phyloP scores from a whole-genome alignment of 2,329 filamentous ascomycete species.

The Hypoxylon sp. region DNA sequence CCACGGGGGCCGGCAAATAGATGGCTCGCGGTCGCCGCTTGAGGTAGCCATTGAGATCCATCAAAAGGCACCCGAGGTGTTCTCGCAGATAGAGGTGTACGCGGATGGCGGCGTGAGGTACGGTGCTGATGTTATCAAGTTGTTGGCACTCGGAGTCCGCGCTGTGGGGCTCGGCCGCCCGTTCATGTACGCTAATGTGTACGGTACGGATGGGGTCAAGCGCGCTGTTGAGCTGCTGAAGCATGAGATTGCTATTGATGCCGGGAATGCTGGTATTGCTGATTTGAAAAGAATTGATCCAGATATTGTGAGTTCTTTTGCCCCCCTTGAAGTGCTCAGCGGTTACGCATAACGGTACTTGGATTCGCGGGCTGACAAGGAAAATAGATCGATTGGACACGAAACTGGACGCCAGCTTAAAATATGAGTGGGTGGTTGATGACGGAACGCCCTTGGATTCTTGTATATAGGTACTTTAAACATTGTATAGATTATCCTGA shows the following conservation, averaged over 20 bases:
- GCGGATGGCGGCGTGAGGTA: conserved; percentile 56
- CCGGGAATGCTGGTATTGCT: conserved; percentile 51
- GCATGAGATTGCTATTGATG: conserved; percentile 58
- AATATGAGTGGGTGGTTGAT: neutral
- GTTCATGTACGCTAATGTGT: conserved; percentile 65
- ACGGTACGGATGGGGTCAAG: conserved; percentile 61
- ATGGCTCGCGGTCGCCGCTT: conserved; percentile 51
- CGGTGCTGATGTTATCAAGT: conserved; percentile 55
- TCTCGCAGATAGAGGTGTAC: conserved; percentile 53
- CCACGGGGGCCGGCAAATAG: conserved; percentile 57
- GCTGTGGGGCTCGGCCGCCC: conserved; percentile 61
- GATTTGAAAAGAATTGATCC: conserved; percentile 50
- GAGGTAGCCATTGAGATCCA: conserved; percentile 54
- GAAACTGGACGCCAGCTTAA: conserved; percentile 29
- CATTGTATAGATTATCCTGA: neutral
- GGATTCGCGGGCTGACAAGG: conserved; percentile 11
- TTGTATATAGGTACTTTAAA: conserved; percentile 19
- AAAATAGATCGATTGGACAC: conserved; percentile 36
- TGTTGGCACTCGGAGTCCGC: conserved; percentile 55
- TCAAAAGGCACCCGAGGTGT: conserved; percentile 51
- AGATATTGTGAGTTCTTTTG: conserved; percentile 39
- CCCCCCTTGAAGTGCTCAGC: neutral
- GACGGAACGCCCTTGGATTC: neutral
- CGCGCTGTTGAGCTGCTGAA: conserved; percentile 61
- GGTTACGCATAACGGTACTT: neutral